Base-by-base conservation (phyloP, 139 green algal species). In the Axilococcus clingmanii region DNA sequence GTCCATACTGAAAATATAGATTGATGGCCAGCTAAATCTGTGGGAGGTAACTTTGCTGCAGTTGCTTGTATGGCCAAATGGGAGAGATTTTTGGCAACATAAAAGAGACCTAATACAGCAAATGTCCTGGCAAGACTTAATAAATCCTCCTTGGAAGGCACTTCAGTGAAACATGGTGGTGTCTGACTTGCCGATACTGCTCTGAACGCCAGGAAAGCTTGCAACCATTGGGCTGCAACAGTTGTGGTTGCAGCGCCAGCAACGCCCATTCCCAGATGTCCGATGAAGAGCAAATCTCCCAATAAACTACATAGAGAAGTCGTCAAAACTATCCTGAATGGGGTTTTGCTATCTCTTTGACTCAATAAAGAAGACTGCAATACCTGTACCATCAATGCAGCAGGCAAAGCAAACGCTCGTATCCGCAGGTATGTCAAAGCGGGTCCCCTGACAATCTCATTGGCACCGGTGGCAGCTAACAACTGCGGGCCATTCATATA, bases 21-120 rank as follows among this genome's bases (percentile, higher is more conserved):
- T 66, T 90, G 79, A 61, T 90, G 81, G 8, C 75, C 79, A 0
- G 81, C 81, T 50, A 88, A 58, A 27, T 63, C 52, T 27, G 75
- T 35, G 15, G 63, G 55, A 6, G 43, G 30, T 33, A 88, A 56
- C 19, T 30, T 51, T 7, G 81, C 74, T 6, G 79, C 79, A 4
- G 71, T 57, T 32, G 57, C 69, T 58, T 83, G 73, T 16, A 85
- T 45, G 34, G 76, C 48, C 12, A 86, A 54, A 55, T 86, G 86
- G 32, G 55, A 71, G 2, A 74, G 22, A 52, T 77, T 84, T 57
- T 88, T 88, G 69, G 51, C 65, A 0, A 82, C 29, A 52, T 85
- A 85, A 14, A 83, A 73, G 2, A 88, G 33, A 3, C 57, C 70
- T 8, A 85, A 55, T 2, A 78, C 66, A 3, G 63, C 73, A 59